Evolutionary conservation across 768 basidiomycete species (phyloP).

Genomic region (Cantharellus cinnabarinus): DNA sequence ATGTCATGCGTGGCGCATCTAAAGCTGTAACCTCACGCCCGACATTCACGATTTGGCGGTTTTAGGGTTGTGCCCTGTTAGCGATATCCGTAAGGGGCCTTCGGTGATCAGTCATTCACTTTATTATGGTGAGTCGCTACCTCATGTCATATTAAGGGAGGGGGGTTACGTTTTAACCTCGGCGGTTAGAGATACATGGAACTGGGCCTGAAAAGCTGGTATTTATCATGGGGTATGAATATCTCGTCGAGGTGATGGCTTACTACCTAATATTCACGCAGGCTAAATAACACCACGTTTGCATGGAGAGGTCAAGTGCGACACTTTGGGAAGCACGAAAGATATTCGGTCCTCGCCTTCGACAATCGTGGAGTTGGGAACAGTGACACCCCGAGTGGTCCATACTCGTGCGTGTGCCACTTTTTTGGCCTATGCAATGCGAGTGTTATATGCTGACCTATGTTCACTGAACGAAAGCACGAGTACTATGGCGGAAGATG

Average conservation of each 20-base stretch:
- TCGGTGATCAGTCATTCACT: constrained; percentile 44
- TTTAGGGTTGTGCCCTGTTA: neutral
- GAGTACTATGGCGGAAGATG: constrained; percentile 58
- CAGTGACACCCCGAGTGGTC: constrained; percentile 47
- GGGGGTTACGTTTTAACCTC: neutral
- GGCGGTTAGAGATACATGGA: constrained; percentile 41
- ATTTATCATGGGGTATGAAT: constrained; percentile 48
- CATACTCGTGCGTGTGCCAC: constrained; percentile 44
- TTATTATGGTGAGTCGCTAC: constrained; percentile 27
- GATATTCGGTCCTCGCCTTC: constrained; percentile 50
- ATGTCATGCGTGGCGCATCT: neutral
- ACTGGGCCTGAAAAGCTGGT: constrained; percentile 40
- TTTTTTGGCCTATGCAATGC: neutral
- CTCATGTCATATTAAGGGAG: neutral
- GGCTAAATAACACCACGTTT: constrained; percentile 39
- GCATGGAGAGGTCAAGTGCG: constrained; percentile 44
- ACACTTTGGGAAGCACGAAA: constrained; percentile 33
- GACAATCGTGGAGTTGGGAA: constrained; percentile 75
- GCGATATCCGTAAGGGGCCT: neutral
- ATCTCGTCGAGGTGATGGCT: neutral
- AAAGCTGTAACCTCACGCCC: neutral
- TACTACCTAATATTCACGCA: constrained; percentile 2
- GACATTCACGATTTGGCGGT: neutral
- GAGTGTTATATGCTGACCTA: constrained; percentile 1
- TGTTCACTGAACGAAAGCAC: constrained; percentile 26